Percentiles rank a stretch among this genome's conserved stretches.
phyloP scores from a whole-genome alignment of 163 green algal species.

The Chlorella variabilis region DNA sequence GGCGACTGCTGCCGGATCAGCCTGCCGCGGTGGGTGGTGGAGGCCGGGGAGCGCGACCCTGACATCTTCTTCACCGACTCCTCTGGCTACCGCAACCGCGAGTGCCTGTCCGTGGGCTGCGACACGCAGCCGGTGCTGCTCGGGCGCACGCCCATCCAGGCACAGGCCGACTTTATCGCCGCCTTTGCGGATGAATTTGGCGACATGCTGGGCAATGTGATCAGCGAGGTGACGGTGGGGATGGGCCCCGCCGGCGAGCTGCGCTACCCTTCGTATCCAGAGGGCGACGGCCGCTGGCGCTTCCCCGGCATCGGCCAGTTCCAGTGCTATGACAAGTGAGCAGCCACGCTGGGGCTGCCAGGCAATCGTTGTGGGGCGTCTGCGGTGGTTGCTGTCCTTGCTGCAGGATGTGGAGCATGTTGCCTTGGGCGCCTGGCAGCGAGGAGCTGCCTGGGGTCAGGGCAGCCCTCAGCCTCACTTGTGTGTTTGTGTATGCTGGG shows the following conservation, averaged over 20 bases:
- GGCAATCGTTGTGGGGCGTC: no score
- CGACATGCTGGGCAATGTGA: constrained; percentile 80
- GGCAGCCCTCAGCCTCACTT: no score
- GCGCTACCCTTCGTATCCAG: constrained; percentile 95
- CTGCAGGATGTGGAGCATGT: no score
- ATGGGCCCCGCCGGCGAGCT: constrained; percentile 96
- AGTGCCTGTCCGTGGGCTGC: constrained; percentile 95
- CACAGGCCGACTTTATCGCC: constrained; percentile 89
- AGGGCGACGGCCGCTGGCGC: constrained; percentile 93
- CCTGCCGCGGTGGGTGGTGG: constrained; percentile 90
- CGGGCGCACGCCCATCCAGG: constrained; percentile 87
- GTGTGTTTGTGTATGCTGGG: no score
- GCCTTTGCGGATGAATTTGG: constrained; percentile 86
- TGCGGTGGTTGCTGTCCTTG: no score
- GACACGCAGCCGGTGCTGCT: constrained; percentile 86
- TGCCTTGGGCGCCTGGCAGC: no score
- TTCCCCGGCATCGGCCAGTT: constrained; percentile 99
- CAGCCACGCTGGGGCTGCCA: no score
- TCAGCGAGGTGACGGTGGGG: constrained; percentile 96
- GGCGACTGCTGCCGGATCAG: constrained; percentile 92
- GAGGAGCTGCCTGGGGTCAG: no score
- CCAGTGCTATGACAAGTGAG: constrained; percentile 95
- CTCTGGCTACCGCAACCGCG: constrained; percentile 84
- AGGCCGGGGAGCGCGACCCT: constrained; percentile 85
- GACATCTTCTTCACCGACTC: constrained; percentile 98